Percentiles rank a stretch among this genome's conserved stretches.
phyloP scores from a whole-genome alignment of 257 asterid genomes.

The Pogostemon cablin region DNA sequence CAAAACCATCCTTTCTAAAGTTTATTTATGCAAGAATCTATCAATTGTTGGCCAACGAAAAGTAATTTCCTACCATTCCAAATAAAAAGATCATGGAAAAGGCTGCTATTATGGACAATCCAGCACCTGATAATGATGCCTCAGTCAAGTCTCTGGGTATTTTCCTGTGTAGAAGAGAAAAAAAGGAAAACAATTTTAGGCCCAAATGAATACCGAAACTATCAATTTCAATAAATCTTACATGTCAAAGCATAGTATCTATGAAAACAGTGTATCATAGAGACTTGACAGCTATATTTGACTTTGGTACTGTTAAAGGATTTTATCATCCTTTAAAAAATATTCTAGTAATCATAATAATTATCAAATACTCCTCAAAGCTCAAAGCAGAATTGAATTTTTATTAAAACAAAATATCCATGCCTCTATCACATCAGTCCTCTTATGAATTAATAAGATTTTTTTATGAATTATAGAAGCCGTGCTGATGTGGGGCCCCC shows the following conservation, averaged over 20 bases:
- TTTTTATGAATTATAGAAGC: neutral
- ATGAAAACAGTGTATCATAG: neutral
- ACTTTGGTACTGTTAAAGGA: constrained; percentile 3
- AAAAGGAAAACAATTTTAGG: constrained; percentile 5
- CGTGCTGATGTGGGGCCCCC: neutral
- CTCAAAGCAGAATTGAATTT: neutral
- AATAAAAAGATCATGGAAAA: constrained; percentile 76
- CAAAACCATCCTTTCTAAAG: constrained; percentile 6
- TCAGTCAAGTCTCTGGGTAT: constrained; percentile 88
- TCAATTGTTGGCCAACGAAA: constrained; percentile 13
- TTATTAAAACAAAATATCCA: neutral
- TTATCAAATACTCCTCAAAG: neutral
- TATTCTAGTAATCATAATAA: neutral
- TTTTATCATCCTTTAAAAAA: neutral
- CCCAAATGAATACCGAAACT: constrained; percentile 13
- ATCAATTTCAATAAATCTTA: constrained; percentile 5
- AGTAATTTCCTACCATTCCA: constrained; percentile 78
- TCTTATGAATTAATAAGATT: constrained; percentile 5
- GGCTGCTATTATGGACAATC: constrained; percentile 86
- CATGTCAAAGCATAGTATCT: constrained; percentile 16
- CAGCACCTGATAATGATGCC: constrained; percentile 94
- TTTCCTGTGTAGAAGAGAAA: constrained; percentile 63
- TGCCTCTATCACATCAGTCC: neutral
- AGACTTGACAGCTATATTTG: constrained; percentile 3
- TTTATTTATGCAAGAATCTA: constrained; percentile 18